Percentiles rank a stretch among this genome's conserved stretches.
These are phyloP conservation scores for Aspergillus coremiiformis DNA, from an alignment of 495 filamentous ascomycete genomes.

Conservation along the genomic window DNA sequence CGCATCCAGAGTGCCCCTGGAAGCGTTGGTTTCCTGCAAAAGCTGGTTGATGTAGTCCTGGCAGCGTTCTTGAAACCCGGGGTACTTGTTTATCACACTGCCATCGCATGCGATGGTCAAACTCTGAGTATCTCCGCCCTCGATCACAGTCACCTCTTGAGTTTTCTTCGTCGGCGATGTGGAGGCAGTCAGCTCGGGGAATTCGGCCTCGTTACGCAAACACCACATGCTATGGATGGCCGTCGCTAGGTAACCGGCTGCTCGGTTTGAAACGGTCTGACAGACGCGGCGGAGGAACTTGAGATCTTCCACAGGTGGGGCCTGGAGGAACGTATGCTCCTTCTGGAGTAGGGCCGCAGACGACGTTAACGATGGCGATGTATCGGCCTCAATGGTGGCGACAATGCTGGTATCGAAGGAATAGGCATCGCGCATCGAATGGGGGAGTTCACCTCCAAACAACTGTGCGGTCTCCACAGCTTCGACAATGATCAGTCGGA, in stretches of 20 bases:
- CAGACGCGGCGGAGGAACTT: conserved; percentile 47
- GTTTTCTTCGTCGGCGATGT: conserved; percentile 26
- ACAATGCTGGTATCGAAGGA: conserved; percentile 66
- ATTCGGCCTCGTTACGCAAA: conserved; percentile 46
- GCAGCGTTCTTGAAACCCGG: conserved; percentile 45
- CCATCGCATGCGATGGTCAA: conserved; percentile 50
- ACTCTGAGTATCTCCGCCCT: conserved; percentile 27
- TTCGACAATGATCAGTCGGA: conserved; percentile 66
- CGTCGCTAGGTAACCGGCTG: conserved; percentile 56
- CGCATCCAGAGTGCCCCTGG: conserved; percentile 9
- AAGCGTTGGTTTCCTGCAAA: conserved; percentile 20
- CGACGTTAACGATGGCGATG: conserved; percentile 34
- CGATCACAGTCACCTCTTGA: conserved; percentile 37
- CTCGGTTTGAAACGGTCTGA: conserved; percentile 50
- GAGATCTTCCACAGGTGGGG: conserved; percentile 46
- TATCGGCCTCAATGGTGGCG: conserved; percentile 46
- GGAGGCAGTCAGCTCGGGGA: conserved; percentile 10
- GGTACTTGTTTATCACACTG: conserved; percentile 55
- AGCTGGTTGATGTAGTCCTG: conserved; percentile 45
- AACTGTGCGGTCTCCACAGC: conserved; percentile 43
- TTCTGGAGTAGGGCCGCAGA: conserved; percentile 44
- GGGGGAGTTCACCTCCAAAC: conserved; percentile 51
- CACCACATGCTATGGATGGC: conserved; percentile 59
- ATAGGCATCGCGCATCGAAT: conserved; percentile 53
- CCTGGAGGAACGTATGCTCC: conserved; percentile 39